Base-by-base conservation (phyloP, 441 rosid genomes). In the Arabidopsis lyrata region DNA sequence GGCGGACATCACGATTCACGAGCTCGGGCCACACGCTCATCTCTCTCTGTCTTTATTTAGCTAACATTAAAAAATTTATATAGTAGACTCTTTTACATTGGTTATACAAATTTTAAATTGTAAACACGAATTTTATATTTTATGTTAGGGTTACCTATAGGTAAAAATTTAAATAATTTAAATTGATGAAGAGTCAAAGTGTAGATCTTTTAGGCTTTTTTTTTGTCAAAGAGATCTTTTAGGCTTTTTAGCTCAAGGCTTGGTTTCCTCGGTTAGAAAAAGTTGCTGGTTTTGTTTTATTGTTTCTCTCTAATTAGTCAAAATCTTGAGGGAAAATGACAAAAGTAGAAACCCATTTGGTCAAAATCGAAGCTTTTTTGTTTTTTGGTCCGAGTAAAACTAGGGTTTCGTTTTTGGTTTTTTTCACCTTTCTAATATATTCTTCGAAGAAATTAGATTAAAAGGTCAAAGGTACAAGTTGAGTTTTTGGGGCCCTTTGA, bases 1-100 rank as follows among this genome's bases (percentile, higher is more conserved):
- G 83, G 84, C 85, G 81, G 87, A 78, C 73, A 73, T 76, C 74
- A 76, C 85, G 73, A 86, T 71, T 76, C 74, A 76, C 85, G 73
- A 86, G 69, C 72, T 66, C 74, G 48, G 61, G 76, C 84, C 82
- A 63, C 77, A 12, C 31, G 35, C 44, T 68, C 24, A 22, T 66
- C 24, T 16, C 47, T 12, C 29, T 52, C 42, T 57, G 66, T 27
- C 27, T 32, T 20, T 44, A 6, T 34, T 34, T 32, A 32, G 6
- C 11, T 4, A 36, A 32, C 24, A 8, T 56, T 9, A 15, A n/a
- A 34, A 32, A 10, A 24, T 2, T 24, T 24, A 24, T 24, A 24
- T 24, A 24, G 27, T 24, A 24, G 53, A 41, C 16, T 27, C 9
- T 32, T 32, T 54, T 50, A 64, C 64, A 14, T 18, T 34, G 14